Conservation (phyloP, 495 filamentous ascomycete species). For the Choiromyces venosus region DNA sequence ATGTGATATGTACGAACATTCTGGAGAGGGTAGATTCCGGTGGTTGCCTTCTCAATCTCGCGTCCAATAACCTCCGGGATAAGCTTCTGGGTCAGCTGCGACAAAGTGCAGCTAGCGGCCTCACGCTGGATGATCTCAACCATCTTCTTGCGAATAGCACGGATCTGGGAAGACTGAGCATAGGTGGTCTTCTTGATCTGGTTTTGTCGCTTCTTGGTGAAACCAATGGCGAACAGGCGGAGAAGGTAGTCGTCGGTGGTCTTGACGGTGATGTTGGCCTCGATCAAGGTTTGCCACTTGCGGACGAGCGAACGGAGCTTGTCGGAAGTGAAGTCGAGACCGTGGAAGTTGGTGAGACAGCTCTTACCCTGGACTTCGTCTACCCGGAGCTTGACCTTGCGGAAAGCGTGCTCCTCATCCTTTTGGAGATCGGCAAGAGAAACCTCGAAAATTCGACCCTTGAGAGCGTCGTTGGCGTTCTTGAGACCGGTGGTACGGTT, state of each 20-base stretch:
- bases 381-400: constrained; percentile 97
- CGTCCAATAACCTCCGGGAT: constrained; percentile 98
- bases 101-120: constrained; percentile 84
- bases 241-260: constrained; percentile 99
- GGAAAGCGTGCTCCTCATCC: constrained; percentile 98
- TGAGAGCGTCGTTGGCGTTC: constrained; percentile 98
- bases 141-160: constrained; percentile 98
- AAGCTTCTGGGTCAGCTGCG: constrained; percentile 93
- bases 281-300: constrained; percentile 98
- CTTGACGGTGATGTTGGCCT: constrained; percentile 99
- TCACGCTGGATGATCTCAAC: constrained; percentile 96
- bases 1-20: constrained; percentile 61
- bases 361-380: constrained; percentile 99
- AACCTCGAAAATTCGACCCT: constrained; percentile 97
- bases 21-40: constrained; percentile 98
- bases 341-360: constrained; percentile 99
- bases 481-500: constrained; percentile 99
- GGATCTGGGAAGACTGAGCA: constrained; percentile 89
- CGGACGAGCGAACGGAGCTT: constrained; percentile 97
- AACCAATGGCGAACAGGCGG: constrained; percentile 95
- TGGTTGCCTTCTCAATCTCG: constrained; percentile 98
- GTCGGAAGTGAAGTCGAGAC: constrained; percentile 99
- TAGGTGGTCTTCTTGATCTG: constrained; percentile 99
- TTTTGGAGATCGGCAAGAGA: constrained; percentile 98
- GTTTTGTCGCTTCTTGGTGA: constrained; percentile 97